Percentiles rank a stretch among this genome's conserved stretches.
phyloP scores from a whole-genome alignment of 495 filamentous ascomycete species.

The Penicillium parvum region DNA sequence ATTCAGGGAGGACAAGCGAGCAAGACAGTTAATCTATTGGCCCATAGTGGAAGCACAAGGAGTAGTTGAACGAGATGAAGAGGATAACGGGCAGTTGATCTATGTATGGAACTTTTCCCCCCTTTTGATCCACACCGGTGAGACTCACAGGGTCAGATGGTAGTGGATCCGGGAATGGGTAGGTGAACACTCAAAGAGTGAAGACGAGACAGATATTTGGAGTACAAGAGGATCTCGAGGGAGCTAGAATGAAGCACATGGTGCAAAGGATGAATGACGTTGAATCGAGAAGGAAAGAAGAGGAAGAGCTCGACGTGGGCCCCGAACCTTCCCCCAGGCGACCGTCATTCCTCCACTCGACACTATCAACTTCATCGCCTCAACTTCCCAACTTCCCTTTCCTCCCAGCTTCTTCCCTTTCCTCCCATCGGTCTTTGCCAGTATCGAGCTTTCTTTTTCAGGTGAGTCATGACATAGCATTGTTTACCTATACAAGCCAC shows the following conservation, averaged over 20 bases:
- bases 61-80: neutral
- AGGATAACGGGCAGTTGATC: too few relatives aligned
- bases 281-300: neutral
- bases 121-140: conserved; percentile 5
- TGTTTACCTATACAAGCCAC: too few relatives aligned
- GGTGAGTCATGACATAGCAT: too few relatives aligned
- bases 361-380: too few relatives aligned
- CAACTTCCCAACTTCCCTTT: neutral
- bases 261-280: too few relatives aligned
- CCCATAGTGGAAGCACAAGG: neutral
- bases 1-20: neutral
- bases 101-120: too few relatives aligned
- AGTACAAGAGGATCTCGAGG: neutral
- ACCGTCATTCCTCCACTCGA: conserved; percentile 9
- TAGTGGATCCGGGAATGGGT: too few relatives aligned
- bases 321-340: neutral
- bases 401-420: neutral
- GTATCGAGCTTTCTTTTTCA: too few relatives aligned
- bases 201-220: neutral
- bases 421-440: too few relatives aligned
- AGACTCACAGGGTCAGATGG: neutral
- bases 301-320: conserved; percentile 2
- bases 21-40: neutral
- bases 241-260: too few relatives aligned
- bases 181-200: too few relatives aligned